Evolutionary conservation across 2,329 filamentous ascomycete species (phyloP).

Genomic region (Celoporthe dispersa): DNA sequence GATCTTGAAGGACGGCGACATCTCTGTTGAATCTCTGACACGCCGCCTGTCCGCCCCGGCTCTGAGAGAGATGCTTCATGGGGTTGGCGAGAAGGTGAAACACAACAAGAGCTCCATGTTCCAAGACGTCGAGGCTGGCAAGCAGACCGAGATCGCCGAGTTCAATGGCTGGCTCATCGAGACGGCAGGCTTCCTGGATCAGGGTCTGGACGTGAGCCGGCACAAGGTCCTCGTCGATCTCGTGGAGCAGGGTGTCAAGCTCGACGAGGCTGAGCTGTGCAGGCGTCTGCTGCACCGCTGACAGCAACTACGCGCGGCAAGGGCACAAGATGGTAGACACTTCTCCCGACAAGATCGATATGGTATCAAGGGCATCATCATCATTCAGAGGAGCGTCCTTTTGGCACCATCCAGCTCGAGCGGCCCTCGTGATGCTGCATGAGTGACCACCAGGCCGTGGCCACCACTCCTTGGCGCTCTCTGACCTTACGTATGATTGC

Average conservation of each 20-base stretch:
- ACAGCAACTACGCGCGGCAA: conserved; percentile 10
- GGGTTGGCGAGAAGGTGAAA: conserved; percentile 51
- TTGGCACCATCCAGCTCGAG: too few species aligned
- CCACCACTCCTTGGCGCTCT: background rate
- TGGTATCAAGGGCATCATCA: background rate
- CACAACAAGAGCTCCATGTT: conserved; percentile 66
- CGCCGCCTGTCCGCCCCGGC: conserved; percentile 49
- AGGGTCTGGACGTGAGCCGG: conserved; percentile 28
- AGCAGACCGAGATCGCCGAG: conserved; percentile 59
- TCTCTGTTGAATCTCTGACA: conserved; percentile 31
- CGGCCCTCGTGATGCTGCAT: background rate
- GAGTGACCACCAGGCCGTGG: background rate
- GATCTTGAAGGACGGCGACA: conserved; percentile 40
- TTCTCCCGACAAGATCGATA: background rate
- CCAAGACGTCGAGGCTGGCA: conserved; percentile 58
- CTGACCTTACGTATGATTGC: background rate
- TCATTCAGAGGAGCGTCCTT: background rate
- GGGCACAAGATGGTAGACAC: background rate
- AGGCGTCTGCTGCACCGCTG: conserved; percentile 26
- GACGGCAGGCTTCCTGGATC: conserved; percentile 33
- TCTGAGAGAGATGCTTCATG: conserved; percentile 52
- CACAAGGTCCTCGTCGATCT: conserved; percentile 34
- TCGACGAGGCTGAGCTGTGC: conserved; percentile 29
- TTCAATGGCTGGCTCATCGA: conserved; percentile 62
- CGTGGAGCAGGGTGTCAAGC: conserved; percentile 31